Evolutionary conservation across 306 rosid genomes (phyloP), one percentile per base, ranked within the genome.

Genomic region (Cucumis hystrix): DNA sequence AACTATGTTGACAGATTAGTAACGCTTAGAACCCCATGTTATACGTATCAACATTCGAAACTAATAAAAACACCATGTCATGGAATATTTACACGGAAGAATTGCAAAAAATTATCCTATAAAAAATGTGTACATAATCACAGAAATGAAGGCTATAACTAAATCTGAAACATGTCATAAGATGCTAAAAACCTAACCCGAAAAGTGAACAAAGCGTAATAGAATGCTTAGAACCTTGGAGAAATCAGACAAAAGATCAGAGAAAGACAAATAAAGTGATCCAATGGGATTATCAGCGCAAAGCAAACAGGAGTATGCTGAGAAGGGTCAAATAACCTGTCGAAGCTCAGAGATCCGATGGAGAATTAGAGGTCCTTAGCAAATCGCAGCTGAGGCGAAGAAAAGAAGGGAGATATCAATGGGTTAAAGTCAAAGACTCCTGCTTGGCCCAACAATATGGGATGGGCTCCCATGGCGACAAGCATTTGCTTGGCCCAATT

Each of bases 241-340:
- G 30, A 52, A 33, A 30, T 18, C 62, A 33, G 17, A 54, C 8
- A 73, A 73, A 57, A 10, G 63, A 30, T 2, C 33, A 30, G 15
- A 28, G 33, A 54, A 18, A 5, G 14, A 1, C 18, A 0, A 16
- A 47, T 9, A 16, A 16, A 14, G 62, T 8, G 45, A 49, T 30
- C 28, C 10, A 33, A 52, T 30, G 28, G 77, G 47, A 30, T 33
- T 16, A 54, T 28, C 47, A 17, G 76, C 41, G 43, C 57, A 15
- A 23, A 17, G 8, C 1, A 28, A 16, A 33, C 45, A 73, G 47
- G 16, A 33, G 77, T 52, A 30, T 33, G 47, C 6, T 16, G 18
- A 73, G 77, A 72, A 52, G 77, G 61, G 61, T 71, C 59, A 71
- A 52, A 30, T 28, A 72, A 25, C 61, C 77, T 49, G 77, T 33